Evolutionary conservation across 148 eudicot species (phyloP), one percentile per base, ranked within the genome.

Genomic region (Drosera capensis): DNA sequence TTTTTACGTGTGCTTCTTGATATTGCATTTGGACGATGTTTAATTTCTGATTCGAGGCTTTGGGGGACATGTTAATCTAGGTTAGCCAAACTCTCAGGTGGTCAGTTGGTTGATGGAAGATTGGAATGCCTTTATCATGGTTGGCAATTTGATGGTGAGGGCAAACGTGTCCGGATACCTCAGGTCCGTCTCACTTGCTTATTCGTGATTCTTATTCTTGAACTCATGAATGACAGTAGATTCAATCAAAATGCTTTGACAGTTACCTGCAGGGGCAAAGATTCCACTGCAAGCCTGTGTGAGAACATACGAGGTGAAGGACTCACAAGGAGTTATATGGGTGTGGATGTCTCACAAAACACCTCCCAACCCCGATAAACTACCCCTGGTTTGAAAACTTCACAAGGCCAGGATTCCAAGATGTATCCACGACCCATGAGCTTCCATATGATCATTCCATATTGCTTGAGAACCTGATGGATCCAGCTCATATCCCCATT

Each of bases 401-500:
- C 35, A 79, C 77, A 6, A 59, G 97, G 50, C 82, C 78, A 1
- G 84, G 81, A 1, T 90, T 80, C 48, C 70, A 67, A 45, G 97
- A 90, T 43, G 36, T 68, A 49, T 90, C 97, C 4, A 80, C 97
- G 0, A 73, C 70, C 4, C 97, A 90, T n/a, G 95, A 84, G 34
- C 97, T 90, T 49, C 97, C 95, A 2, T 90, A 90, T 30, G 97
- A 84, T 51, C 97, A 90, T 55, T 90, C 97, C 34, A 90, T 90
- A 57, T 82, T 90, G 45, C 79, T 90, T 11, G 97, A 90, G 71
- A 90, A 90, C 62, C 95, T 84, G 1, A 90, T 90, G 95, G 97
- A 90, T 54, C 97, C 97, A 0, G 97, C 97, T 23, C 97, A 90
- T 39, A 55, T 90, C 51, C 95, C 97, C 17, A 90, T 90, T 18